Evolutionary conservation across 2,329 filamentous ascomycete genomes (phyloP).

Genomic region (Remersonia thermophila): DNA sequence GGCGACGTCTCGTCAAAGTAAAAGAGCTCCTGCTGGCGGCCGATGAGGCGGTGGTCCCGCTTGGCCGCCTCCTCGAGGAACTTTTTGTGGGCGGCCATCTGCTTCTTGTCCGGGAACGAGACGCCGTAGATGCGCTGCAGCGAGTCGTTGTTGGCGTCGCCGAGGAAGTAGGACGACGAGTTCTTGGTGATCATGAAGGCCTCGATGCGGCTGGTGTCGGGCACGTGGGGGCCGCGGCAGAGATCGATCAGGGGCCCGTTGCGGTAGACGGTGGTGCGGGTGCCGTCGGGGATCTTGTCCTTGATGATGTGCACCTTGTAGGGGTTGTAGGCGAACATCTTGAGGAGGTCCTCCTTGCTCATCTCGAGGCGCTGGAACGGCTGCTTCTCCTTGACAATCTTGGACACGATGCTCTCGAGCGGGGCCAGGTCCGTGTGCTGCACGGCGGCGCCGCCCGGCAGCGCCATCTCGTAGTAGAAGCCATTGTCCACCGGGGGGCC

Average conservation of each 20-base stretch:
- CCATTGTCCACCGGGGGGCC: slow-evolving; percentile 64
- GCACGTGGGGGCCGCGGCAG: slow-evolving; percentile 88
- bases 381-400: slow-evolving; percentile 93
- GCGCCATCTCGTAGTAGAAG: slow-evolving; percentile 79
- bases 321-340: slow-evolving; percentile 97
- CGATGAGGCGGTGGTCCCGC: slow-evolving; percentile 87
- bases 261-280: slow-evolving; percentile 85
- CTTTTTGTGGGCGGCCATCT: slow-evolving; percentile 83
- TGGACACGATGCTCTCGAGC: slow-evolving; percentile 65
- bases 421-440: slow-evolving; percentile 70
- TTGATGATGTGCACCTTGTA: slow-evolving; percentile 98
- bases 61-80: slow-evolving; percentile 97
- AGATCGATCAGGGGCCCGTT: slow-evolving; percentile 91
- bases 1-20: slow-evolving; percentile 94
- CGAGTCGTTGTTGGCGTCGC: slow-evolving; percentile 85
- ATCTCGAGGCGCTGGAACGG: slow-evolving; percentile 78
- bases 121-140: slow-evolving; percentile 94
- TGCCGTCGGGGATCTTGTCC: slow-evolving; percentile 79
- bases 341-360: slow-evolving; percentile 79
- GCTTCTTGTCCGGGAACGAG: slow-evolving; percentile 90
- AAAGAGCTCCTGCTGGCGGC: slow-evolving; percentile 91
- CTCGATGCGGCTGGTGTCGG: slow-evolving; percentile 87
- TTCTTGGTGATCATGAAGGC: slow-evolving; percentile 83
- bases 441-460: slow-evolving; percentile 58
- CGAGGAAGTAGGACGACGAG: slow-evolving; percentile 55